Base-by-base conservation (phyloP, 805 yeast species). In the Trichomonascus vanleenenianus region DNA sequence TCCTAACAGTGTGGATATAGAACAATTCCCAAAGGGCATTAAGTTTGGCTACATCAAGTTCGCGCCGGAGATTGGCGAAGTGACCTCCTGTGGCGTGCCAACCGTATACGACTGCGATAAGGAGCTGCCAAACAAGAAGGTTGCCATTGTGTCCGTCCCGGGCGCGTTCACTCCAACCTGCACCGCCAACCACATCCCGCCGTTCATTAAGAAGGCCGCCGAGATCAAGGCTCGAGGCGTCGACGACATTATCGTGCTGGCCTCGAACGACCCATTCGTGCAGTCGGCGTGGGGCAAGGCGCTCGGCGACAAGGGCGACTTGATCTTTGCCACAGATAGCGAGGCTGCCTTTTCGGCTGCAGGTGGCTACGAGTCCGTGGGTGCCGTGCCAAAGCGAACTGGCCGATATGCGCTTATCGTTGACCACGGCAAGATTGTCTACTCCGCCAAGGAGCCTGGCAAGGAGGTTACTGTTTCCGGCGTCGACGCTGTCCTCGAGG, bases 81-180 rank as follows among this genome's bases (percentile, higher is more conserved):
- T 60, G 40, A 53, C 52, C 19, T 57, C 59, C 16, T 68, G 73
- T 47, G 73, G 73, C 20, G 54, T 63, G 42, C 73, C 73, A 25
- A 57, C 51, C 39, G 54, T 58, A 30, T 58, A 59, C 34, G 58
- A 61, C 51, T 54, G 64, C 31, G 64, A 59, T 57, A 59, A 60
- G 57, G 64, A 62, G 53, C 53, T 67, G 30, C 49, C 57, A 20
- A 60, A 54, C 57, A 76, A 78, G 69, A 78, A 72, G 56, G 76
- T 81, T 30, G 78, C 83, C 37, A 69, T 85, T 55, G 85, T 86
- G 30, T 73, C 83, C 49, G 89, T 85, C 30, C 93, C 94, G 51
- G 94, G 89, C 51, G 93, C 95, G 8, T 85, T 83, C 72, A 84
- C 95, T 25, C 93, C 91, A 47, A 78, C 89, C 7, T 83, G 91